Evolutionary conservation across 352 stramenopile species (phyloP).

Genomic region (Poterioochromonas sp.): DNA sequence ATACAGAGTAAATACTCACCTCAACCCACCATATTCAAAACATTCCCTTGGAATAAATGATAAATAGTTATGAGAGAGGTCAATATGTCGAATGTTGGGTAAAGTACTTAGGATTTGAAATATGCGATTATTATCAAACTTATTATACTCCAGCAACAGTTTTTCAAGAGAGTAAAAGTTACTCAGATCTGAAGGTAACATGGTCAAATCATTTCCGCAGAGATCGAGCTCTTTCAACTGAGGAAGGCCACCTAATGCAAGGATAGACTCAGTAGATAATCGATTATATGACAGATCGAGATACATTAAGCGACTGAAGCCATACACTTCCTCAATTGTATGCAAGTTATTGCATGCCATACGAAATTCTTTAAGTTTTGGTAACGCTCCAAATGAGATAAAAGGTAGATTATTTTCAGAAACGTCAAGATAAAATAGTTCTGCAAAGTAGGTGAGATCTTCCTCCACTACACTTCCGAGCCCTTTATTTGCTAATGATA

Average conservation of each 20-base stretch:
- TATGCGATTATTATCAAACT: slow-evolving; percentile 30
- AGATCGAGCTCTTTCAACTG: slow-evolving; percentile 26
- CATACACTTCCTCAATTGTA: slow-evolving; percentile 9
- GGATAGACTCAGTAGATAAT: neutral
- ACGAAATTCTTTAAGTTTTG: slow-evolving; percentile 16
- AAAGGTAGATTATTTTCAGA: slow-evolving; percentile 28
- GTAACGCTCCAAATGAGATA: slow-evolving; percentile 9
- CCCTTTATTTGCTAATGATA: neutral
- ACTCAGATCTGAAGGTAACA: neutral
- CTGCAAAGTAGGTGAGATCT: slow-evolving; percentile 23
- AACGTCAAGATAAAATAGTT: slow-evolving; percentile 26
- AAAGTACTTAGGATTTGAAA: neutral
- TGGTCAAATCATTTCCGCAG: neutral
- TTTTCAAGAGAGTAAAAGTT: slow-evolving; percentile 14
- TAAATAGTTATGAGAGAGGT: slow-evolving; percentile 21
- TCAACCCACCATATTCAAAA: too few species aligned
- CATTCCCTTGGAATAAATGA: slow-evolving; percentile 21
- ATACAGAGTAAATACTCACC: neutral
- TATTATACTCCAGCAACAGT: slow-evolving; percentile 28
- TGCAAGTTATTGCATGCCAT: slow-evolving; percentile 25
- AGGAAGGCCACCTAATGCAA: neutral
- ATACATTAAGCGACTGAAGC: slow-evolving; percentile 19
- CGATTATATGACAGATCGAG: slow-evolving; percentile 29
- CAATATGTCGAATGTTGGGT: neutral
- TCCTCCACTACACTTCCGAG: slow-evolving; percentile 2